Conservation (phyloP, 495 filamentous ascomycete genomes). For the Hypoxylon subgilvum region DNA sequence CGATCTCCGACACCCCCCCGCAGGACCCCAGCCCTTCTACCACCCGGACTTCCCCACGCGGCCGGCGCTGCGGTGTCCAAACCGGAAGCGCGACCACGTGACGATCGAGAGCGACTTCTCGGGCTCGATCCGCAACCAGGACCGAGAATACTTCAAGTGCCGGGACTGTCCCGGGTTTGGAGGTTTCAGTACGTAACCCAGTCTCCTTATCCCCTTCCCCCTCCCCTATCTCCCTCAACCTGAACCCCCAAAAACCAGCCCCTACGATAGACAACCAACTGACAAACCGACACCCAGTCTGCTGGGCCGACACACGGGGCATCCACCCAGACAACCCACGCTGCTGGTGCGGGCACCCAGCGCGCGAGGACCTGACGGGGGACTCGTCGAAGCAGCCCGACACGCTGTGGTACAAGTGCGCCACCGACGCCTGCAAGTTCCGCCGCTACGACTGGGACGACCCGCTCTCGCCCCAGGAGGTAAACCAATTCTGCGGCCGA, state of each 20-base stretch:
- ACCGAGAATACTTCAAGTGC: conserved; percentile 14
- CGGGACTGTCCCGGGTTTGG: background rate
- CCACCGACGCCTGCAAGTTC: conserved; percentile 15
- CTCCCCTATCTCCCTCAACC: background rate
- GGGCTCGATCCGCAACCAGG: background rate
- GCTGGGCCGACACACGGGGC: conserved; percentile 20
- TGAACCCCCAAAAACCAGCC: background rate
- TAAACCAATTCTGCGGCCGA: conserved; percentile 14
- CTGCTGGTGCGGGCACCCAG: conserved; percentile 12
- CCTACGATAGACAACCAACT: background rate
- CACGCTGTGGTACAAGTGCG: conserved; percentile 26
- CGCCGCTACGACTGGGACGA: conserved; percentile 12
- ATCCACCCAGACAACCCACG: background rate
- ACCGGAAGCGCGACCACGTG: background rate
- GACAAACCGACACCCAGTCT: background rate
- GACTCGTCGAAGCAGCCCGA: background rate
- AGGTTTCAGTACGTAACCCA: conserved; percentile 3
- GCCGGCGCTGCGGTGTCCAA: conserved; percentile 11
- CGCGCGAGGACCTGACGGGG: conserved; percentile 21
- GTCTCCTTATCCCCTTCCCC: too few relatives aligned
- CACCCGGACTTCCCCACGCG: conserved; percentile 18
- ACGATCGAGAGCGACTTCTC: background rate
- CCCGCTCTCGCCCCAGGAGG: conserved; percentile 6
- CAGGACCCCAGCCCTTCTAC: background rate
- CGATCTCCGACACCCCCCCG: too few relatives aligned